These are phyloP conservation scores for Xylaria telfairii DNA, from an alignment of 495 filamentous ascomycete genomes.

Conservation along the genomic window DNA sequence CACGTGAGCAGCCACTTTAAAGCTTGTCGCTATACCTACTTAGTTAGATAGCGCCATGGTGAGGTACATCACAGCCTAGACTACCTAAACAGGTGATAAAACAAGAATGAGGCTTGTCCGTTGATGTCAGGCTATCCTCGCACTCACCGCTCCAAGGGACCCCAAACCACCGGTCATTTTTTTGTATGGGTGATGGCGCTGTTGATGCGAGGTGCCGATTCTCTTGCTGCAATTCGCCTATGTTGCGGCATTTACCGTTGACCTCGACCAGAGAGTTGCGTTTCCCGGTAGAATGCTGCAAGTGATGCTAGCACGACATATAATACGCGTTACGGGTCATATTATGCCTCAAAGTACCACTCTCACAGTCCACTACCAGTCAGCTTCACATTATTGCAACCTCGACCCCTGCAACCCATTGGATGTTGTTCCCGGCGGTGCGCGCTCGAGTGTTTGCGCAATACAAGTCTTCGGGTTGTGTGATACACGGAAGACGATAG, in stretches of 20 bases:
- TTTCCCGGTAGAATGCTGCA: slow-evolving; percentile 13
- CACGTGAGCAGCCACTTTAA: slow-evolving; percentile 15
- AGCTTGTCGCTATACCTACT: not conserved
- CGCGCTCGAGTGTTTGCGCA: slow-evolving; percentile 6
- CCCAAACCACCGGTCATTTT: not conserved
- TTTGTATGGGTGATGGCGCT: slow-evolving; percentile 6
- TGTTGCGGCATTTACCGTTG: slow-evolving; percentile 18
- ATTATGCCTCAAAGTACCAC: slow-evolving; percentile 10
- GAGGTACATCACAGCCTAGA: slow-evolving; percentile 8
- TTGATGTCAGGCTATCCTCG: not conserved
- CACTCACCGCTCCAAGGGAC: slow-evolving; percentile 2
- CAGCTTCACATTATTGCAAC: not conserved
- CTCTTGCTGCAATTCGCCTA: not conserved
- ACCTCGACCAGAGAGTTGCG: slow-evolving; percentile 12
- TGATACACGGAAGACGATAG: not conserved
- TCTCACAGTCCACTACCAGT: slow-evolving; percentile 1
- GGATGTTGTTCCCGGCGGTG: not conserved
- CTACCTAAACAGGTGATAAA: not conserved
- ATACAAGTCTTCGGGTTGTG: not conserved
- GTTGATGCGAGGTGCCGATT: not conserved
- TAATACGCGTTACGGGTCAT: slow-evolving; percentile 7
- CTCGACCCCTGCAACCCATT: not conserved
- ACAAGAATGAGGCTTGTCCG: not conserved
- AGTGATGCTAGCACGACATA: slow-evolving; percentile 10
- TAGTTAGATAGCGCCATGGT: not conserved